A percentile compares a stretch with the other conserved stretches of the same genome.
phyloP scores from a whole-genome alignment of 768 basidiomycete genomes.

The Megacollybia marginata region DNA sequence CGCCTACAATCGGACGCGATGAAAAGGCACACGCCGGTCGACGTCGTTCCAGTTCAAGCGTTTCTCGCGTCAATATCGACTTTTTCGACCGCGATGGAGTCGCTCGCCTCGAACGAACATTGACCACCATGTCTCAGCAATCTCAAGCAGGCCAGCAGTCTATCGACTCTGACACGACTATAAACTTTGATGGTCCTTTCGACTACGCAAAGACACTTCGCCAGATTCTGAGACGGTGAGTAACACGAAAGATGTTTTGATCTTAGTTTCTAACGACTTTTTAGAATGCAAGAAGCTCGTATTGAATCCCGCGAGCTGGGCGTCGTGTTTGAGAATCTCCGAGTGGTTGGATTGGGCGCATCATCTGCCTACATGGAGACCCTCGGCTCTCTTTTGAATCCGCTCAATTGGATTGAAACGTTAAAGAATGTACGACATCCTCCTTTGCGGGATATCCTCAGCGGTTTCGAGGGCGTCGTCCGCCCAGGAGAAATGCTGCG shows the following conservation, averaged over 20 bases:
- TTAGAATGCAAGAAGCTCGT: conserved; percentile 40
- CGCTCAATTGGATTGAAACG: conserved; percentile 30
- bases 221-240: conserved; percentile 25
- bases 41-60: conserved; percentile 3
- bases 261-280: background rate
- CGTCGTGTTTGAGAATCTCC: conserved; percentile 50
- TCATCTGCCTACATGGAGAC: conserved; percentile 50
- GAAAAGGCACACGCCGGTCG: no score
- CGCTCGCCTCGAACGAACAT: conserved; percentile 25
- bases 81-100: conserved; percentile 52
- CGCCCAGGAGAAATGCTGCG: conserved; percentile 74
- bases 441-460: conserved; percentile 53
- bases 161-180: conserved; percentile 16
- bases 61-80: conserved; percentile 33
- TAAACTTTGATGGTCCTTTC: conserved; percentile 17
- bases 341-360: conserved; percentile 53
- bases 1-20: background rate
- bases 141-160: conserved; percentile 1
- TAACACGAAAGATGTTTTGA: conserved; percentile 7
- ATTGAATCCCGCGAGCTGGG: conserved; percentile 51
- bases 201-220: conserved; percentile 30
- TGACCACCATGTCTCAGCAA: conserved; percentile 22
- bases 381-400: conserved; percentile 58
- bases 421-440: conserved; percentile 50
- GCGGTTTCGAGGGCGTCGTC: conserved; percentile 56